phyloP scores from a whole-genome alignment of 2,329 filamentous ascomycete genomes.

The Bimuria novae-zelandiae region DNA sequence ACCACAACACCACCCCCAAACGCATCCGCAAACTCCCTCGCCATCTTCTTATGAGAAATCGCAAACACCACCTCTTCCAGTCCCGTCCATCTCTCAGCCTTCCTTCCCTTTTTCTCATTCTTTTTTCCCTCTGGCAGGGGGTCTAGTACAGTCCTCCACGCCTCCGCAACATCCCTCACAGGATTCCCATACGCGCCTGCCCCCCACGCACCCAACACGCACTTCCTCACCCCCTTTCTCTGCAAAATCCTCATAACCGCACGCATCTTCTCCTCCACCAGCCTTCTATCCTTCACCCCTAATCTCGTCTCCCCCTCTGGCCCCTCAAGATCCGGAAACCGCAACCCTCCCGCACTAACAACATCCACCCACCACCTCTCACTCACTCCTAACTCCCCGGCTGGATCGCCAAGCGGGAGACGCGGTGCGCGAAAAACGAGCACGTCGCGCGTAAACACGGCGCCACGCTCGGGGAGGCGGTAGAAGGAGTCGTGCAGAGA shows the following conservation, averaged over 20 bases:
- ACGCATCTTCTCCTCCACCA: constrained; percentile 60
- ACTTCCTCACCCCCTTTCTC: constrained; percentile 49
- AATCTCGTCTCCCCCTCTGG: constrained; percentile 29
- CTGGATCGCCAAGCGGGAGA: constrained; percentile 30
- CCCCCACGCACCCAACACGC: constrained; percentile 68
- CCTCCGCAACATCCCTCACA: constrained; percentile 60
- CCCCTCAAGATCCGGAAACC: constrained; percentile 58
- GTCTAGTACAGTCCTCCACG: constrained; percentile 54
- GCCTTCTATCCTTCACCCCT: constrained; percentile 53
- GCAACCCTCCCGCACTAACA: constrained; percentile 62
- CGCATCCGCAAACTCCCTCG: constrained; percentile 55
- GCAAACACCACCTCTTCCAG: constrained; percentile 64
- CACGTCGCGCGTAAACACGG: constrained; percentile 62
- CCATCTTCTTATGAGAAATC: constrained; percentile 58
- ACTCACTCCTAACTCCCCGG: constrained; percentile 49
- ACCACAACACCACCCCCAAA: constrained; percentile 51
- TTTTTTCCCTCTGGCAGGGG: constrained; percentile 26
- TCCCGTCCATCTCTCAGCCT: constrained; percentile 47
- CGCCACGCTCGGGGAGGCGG: constrained; percentile 62
- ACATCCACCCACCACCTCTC: constrained; percentile 65
- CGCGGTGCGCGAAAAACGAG: constrained; percentile 61
- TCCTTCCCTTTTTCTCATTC: constrained; percentile 22
- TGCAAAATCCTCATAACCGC: constrained; percentile 59
- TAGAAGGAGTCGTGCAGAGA: constrained; percentile 64
- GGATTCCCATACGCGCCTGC: constrained; percentile 69